Base-by-base conservation (phyloP, 257 asterid species). In the Scutellaria minor region DNA sequence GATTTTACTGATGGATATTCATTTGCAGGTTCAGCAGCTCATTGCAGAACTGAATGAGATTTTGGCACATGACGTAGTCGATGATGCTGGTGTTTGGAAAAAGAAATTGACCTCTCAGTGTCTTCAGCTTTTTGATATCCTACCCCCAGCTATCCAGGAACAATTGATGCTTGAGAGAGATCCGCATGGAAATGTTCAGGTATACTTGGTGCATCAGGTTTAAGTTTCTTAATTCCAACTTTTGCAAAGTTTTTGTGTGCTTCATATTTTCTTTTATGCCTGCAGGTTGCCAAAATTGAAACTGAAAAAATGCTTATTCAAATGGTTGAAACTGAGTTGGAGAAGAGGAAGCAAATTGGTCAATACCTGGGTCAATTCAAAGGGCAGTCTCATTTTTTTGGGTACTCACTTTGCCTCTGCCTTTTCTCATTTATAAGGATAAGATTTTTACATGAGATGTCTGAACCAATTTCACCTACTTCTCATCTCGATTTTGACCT, bases 181-280 rank as follows among this genome's bases (percentile, higher is more conserved):
- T 81, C 99, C 99, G 62, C 98, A 95, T 15, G 99, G 99, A 67
- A 95, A 95, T 78, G 99, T 95, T 69, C 99, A 95, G 95, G 97
- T 91, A 64, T 59, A 13, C 55, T 45, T 67, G 22, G 52, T 35
- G 42, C 54, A 12, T 65, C 57, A 20, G 14, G 39, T 42, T 72
- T 47, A 51, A 52, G 24, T 51, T 52, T 65, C 48, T 20, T 35
- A 31, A 56, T 66, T 27, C 6, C 2, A 31, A 45, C 66, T 76
- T 46, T 71, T 54, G 83, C 81, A 14, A n/a, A 52, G 5, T 35
- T 46, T 13, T 9, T n/a, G 1, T 52, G 37, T 31, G 8, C 18
- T 40, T 62, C 13, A 24, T 14, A 13, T 24, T 27, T 80, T 67
- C 55, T 13, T 71, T 14, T 37, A 8, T 50, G 6, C 46, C 45